A percentile compares a stretch with the other conserved stretches of the same genome.
Conservation (phyloP, 2,329 filamentous ascomycete genomes). For the Thelonectria discophora region DNA sequence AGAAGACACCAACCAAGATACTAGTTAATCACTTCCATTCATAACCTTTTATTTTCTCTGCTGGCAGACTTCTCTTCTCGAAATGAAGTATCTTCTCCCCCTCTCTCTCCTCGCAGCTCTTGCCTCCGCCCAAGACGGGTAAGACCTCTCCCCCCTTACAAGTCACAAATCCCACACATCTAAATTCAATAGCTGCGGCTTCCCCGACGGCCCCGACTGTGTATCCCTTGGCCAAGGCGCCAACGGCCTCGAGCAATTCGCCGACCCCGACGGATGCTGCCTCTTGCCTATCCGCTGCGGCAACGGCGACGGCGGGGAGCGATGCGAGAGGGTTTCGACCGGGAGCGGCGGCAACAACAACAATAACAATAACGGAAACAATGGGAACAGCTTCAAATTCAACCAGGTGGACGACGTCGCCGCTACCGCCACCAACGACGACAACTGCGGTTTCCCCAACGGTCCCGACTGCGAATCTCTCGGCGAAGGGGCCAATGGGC, state of each 20-base stretch:
- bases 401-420: too few species aligned
- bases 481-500: constrained; percentile 14
- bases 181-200: not conserved
- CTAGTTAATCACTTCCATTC: not conserved
- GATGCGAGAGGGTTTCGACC: constrained; percentile 10
- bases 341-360: too few species aligned
- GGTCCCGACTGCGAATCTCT: constrained; percentile 18
- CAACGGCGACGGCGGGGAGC: not conserved
- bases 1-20: not conserved
- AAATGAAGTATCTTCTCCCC: constrained; percentile 7
- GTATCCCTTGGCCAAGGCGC: too few species aligned
- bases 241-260: not conserved
- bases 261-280: not conserved
- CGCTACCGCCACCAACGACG: too few species aligned
- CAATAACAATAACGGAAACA: too few species aligned
- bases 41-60: not conserved
- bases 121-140: constrained; percentile 4
- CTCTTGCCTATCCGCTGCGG: too few species aligned
- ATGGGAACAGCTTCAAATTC: too few species aligned
- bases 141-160: not conserved
- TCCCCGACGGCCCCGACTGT: too few species aligned
- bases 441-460: constrained; percentile 16
- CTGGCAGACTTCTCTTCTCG: not conserved
- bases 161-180: too few species aligned
- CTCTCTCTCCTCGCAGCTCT: not conserved